Percentiles rank a stretch among this genome's conserved stretches.
Evolutionary conservation across 495 filamentous ascomycete species (phyloP).

Genomic region (Gamarada debralockiae): DNA sequence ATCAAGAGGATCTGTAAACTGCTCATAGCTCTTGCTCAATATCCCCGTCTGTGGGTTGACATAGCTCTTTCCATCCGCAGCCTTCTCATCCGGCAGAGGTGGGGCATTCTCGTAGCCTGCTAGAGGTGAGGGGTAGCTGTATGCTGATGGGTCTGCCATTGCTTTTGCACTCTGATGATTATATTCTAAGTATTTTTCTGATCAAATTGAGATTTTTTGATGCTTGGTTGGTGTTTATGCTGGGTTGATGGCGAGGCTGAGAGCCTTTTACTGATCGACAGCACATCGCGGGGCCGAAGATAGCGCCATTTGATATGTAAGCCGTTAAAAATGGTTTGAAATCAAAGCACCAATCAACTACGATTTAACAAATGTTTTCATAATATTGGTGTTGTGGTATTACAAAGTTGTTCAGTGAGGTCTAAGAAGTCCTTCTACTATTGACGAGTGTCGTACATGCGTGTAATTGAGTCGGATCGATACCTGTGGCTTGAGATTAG

Average conservation of each 20-base stretch:
- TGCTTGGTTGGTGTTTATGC: no score
- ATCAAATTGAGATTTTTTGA: neutral
- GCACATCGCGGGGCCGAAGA: no score
- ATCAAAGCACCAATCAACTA: no score
- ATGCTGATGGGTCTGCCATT: conserved; percentile 30
- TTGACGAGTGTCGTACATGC: no score
- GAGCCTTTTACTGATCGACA: neutral
- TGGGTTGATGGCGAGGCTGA: neutral
- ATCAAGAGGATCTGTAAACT: conserved; percentile 59
- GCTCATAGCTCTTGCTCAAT: conserved; percentile 59
- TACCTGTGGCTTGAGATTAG: no score
- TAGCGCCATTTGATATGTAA: no score
- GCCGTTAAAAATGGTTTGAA: no score
- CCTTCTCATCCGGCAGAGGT: conserved; percentile 57
- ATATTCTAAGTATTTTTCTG: neutral
- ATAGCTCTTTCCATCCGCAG: conserved; percentile 50
- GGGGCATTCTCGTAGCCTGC: conserved; percentile 60
- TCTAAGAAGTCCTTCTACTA: no score
- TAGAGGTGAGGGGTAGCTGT: conserved; percentile 62
- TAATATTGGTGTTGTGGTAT: no score
- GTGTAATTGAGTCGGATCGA: no score
- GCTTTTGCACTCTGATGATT: neutral
- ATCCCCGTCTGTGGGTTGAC: conserved; percentile 53
- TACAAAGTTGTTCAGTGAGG: no score
- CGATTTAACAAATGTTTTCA: no score